Conservation (phyloP, 495 filamentous ascomycete species). For the Aspergillus nidulans region DNA sequence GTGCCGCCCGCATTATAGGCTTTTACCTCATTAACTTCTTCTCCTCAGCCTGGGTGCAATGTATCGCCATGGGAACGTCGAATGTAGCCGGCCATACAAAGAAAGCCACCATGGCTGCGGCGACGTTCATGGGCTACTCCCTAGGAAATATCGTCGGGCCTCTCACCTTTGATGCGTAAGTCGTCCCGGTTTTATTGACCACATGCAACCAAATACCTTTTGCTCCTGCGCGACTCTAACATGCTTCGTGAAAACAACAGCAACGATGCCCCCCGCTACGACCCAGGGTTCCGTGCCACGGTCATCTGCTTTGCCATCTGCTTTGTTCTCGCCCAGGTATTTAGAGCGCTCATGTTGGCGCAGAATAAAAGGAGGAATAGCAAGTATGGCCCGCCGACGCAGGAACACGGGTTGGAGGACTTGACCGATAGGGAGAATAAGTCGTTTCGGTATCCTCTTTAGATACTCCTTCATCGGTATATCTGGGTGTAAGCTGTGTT, state of each 20-base stretch:
- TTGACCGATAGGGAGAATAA: constrained; percentile 11
- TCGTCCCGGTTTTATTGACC: neutral
- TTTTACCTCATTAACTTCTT: constrained; percentile 14
- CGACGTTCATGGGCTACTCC: constrained; percentile 1
- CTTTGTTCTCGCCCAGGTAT: constrained; percentile 2
- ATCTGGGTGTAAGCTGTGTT: too few species aligned
- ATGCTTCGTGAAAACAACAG: neutral
- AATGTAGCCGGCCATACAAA: constrained; percentile 9
- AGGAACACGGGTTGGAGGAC: constrained; percentile 7
- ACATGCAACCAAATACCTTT: neutral
- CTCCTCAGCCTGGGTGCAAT: constrained; percentile 9
- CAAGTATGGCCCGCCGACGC: constrained; percentile 3
- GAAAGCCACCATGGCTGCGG: constrained; percentile 7
- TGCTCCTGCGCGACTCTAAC: neutral
- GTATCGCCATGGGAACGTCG: constrained; percentile 6
- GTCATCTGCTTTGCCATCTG: constrained; percentile 12
- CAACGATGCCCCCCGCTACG: constrained; percentile 7
- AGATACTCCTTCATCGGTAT: too few species aligned
- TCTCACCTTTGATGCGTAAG: constrained; percentile 8
- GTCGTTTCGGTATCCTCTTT: constrained; percentile 12
- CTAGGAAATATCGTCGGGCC: constrained; percentile 13
- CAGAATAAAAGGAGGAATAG: constrained; percentile 7
- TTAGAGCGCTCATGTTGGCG: neutral
- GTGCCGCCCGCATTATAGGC: constrained; percentile 5
- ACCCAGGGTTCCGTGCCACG: constrained; percentile 8